Percentiles rank a stretch among this genome's conserved stretches.
These are phyloP conservation scores for Hysterium pulicare DNA, from an alignment of 2,329 filamentous ascomycete genomes.

Conservation along the genomic window DNA sequence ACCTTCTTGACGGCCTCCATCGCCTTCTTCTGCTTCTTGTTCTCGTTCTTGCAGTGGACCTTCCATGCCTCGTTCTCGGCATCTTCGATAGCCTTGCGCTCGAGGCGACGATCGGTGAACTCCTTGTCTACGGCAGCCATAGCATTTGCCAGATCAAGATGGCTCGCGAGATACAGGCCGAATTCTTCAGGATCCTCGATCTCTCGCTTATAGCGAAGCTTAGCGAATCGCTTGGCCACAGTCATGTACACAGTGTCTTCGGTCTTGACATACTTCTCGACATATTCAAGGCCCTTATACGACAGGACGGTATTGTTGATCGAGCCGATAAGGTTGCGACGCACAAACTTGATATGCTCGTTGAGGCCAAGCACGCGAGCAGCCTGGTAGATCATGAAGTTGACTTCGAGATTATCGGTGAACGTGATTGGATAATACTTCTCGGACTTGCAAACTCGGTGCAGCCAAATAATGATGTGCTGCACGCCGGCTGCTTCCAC, in stretches of 20 bases:
- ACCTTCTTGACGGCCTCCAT: not conserved
- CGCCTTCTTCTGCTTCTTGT: not conserved
- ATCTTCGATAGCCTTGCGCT: not conserved
- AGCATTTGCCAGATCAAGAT: not conserved
- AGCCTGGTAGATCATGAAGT: not conserved
- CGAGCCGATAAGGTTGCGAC: too few species aligned
- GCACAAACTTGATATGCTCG: not conserved
- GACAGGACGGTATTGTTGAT: too few species aligned
- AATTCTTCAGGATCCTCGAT: not conserved
- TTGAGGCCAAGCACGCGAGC: not conserved
- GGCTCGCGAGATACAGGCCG: not conserved
- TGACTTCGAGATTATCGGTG: too few species aligned
- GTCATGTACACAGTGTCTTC: not conserved
- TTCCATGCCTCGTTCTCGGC: not conserved
- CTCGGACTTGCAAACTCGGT: too few species aligned
- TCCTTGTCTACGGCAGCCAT: not conserved
- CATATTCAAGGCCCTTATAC: not conserved
- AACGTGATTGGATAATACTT: too few species aligned
- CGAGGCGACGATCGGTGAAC: too few species aligned
- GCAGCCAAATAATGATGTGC: too few species aligned
- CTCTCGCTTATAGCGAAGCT: not conserved
- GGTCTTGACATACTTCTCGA: not conserved
- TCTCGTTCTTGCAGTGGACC: not conserved
- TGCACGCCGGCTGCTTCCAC: too few species aligned
- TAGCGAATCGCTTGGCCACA: not conserved